Conservation (phyloP, 1,284 basidiomycete genomes). For the Leccinum pseudoinsigne region DNA sequence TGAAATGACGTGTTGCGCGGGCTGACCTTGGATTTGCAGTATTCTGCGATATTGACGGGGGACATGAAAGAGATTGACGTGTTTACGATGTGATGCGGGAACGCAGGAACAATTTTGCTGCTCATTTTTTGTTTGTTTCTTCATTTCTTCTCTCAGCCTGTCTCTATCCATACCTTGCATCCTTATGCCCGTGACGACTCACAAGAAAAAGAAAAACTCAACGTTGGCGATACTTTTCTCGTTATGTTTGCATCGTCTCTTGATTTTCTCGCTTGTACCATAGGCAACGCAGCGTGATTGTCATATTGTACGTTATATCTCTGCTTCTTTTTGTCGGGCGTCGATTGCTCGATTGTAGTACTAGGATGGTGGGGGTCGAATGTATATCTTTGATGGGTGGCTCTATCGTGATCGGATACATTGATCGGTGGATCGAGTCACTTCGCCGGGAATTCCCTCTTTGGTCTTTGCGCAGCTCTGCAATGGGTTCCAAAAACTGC, state of each 20-base stretch:
- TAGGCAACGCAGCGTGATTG: background rate
- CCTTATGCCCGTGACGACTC: background rate
- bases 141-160: background rate
- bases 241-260: background rate
- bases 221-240: background rate
- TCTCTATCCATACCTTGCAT: background rate
- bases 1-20: background rate
- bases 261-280: background rate
- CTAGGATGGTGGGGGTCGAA: background rate
- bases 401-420: background rate
- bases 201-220: background rate
- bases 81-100: conserved; percentile 28
- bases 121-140: background rate
- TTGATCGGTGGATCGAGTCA: background rate
- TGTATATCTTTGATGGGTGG: no score
- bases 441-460: background rate
- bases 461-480: no score
- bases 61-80: conserved; percentile 36
- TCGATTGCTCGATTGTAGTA: background rate
- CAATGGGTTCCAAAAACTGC: no score
- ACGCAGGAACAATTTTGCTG: background rate
- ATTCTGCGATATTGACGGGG: conserved; percentile 24
- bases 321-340: background rate
- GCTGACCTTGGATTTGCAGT: conserved; percentile 8
- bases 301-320: background rate